phyloP scores from a whole-genome alignment of 148 eudicot species.

The Camellia granthamiana region DNA sequence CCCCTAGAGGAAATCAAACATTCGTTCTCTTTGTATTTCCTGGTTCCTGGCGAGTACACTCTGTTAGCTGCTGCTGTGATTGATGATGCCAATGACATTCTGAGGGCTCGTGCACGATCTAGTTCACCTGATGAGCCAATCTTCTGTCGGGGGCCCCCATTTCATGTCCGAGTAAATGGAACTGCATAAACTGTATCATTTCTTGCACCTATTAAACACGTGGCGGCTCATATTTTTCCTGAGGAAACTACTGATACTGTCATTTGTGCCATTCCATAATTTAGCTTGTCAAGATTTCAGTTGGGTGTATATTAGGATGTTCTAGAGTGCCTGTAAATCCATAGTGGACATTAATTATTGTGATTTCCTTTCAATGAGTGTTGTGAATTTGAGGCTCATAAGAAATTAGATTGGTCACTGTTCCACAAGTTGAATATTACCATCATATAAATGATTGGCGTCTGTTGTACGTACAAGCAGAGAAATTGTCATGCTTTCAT shows the following conservation, averaged over 20 bases:
- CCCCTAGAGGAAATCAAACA: conserved; percentile 87
- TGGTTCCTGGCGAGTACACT: conserved; percentile 94
- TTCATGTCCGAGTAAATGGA: conserved; percentile 78
- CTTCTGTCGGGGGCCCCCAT: conserved; percentile 89
- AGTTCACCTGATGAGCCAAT: conserved; percentile 73
- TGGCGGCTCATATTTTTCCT: not conserved
- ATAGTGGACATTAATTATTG: not conserved
- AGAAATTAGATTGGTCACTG: not conserved
- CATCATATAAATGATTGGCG: not conserved
- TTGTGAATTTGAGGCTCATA: not conserved
- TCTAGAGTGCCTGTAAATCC: not conserved
- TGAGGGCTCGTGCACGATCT: conserved; percentile 81
- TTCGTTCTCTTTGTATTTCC: conserved; percentile 73
- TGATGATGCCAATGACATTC: conserved; percentile 86
- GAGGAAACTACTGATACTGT: not conserved
- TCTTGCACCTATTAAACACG: not conserved
- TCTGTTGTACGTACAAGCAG: too few species aligned
- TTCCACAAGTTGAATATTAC: not conserved
- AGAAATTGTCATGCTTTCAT: too few species aligned
- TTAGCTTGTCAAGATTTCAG: not conserved
- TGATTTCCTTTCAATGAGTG: not conserved
- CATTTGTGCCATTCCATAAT: not conserved
- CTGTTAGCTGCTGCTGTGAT: conserved; percentile 87
- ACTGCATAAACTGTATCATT: conserved; percentile 32
- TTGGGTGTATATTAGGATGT: not conserved